Percentiles rank a stretch among this genome's conserved stretches.
phyloP scores from a whole-genome alignment of 164 flowering plant species.

The Saururus chinensis region DNA sequence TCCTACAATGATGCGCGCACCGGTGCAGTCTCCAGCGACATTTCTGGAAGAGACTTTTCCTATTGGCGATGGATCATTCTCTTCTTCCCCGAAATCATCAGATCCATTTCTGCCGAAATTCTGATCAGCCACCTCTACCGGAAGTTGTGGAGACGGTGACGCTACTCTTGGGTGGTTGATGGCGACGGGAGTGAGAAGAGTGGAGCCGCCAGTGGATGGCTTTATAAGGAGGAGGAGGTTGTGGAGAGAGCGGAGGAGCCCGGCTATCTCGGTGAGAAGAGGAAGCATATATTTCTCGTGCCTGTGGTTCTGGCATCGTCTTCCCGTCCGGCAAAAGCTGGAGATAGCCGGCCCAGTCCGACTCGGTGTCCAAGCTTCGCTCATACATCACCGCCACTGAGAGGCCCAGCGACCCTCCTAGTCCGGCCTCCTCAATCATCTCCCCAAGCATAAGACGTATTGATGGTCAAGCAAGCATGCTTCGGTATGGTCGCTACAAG shows the following conservation, averaged over 20 bases:
- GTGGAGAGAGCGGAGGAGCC: too few species aligned
- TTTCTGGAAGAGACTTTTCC: not conserved
- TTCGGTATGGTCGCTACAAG: constrained; percentile 75
- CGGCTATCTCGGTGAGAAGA: not conserved
- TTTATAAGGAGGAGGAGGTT: not conserved
- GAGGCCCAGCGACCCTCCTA: constrained; percentile 57
- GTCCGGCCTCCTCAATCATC: constrained; percentile 45
- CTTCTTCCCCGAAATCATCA: not conserved
- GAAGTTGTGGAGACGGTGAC: too few species aligned
- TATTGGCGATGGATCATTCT: too few species aligned
- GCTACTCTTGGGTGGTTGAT: too few species aligned
- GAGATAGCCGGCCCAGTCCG: constrained; percentile 79
- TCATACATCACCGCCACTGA: constrained; percentile 82
- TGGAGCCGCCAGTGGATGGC: not conserved
- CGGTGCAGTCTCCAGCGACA: not conserved
- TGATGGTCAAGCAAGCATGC: constrained; percentile 56
- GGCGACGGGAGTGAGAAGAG: not conserved
- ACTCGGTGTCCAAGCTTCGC: constrained; percentile 47
- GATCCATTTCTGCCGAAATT: not conserved
- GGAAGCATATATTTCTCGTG: not conserved
- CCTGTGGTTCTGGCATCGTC: not conserved
- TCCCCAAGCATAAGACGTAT: constrained; percentile 47
- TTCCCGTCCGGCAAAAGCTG: constrained; percentile 45
- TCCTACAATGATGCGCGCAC: not conserved
- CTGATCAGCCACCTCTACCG: not conserved